Base-by-base conservation (phyloP, 306 rosid genomes). In the Rosa rugosa region DNA sequence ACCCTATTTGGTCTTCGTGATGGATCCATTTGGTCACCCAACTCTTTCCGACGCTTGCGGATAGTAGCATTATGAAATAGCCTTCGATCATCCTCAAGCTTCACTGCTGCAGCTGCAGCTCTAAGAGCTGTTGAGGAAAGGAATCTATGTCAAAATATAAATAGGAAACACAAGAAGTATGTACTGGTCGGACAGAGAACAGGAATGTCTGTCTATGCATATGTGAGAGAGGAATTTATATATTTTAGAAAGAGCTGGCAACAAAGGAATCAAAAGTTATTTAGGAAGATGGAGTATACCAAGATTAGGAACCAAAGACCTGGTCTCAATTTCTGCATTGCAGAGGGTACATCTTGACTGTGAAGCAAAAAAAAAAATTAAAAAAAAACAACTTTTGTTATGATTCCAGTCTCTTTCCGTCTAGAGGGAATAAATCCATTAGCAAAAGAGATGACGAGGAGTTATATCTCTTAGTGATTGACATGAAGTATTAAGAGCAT, bases 31-130 rank as follows among this genome's bases (percentile, higher is more conserved):
- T 90, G 96, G 77, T 93, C 97, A 40, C 96, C 97, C 89, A 91
- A 84, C 79, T 93, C 97, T 89, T 95, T 93, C 79, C 96, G 87
- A 65, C 98, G 96, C 92, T 93, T 95, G 75, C 98, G 91, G 53
- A 93, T 89, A 74, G 95, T 87, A 68, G 98, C 91, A 80, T 95
- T 93, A 72, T 93, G 97, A 85, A 95, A 95, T 78, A 95, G 87
- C 88, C 99, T 87, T 75, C 94, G 84, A 54, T 93, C 94, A 85
- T 95, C 99, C 89, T 90, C 97, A 71, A 86, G 89, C 84, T 93
- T 95, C 76, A 95, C 90, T 67, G 99, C 98, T 74, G 89, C 89
- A 75, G 99, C 99, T 27, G 98, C 99, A 75, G 98, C 97, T 89
- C 99, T 87, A 31, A 95, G 91, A 82, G 96, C 99, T 95, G 88